Conservation (phyloP, 192 early-diverging fungal genomes). For the Spizellomyces sp. region DNA sequence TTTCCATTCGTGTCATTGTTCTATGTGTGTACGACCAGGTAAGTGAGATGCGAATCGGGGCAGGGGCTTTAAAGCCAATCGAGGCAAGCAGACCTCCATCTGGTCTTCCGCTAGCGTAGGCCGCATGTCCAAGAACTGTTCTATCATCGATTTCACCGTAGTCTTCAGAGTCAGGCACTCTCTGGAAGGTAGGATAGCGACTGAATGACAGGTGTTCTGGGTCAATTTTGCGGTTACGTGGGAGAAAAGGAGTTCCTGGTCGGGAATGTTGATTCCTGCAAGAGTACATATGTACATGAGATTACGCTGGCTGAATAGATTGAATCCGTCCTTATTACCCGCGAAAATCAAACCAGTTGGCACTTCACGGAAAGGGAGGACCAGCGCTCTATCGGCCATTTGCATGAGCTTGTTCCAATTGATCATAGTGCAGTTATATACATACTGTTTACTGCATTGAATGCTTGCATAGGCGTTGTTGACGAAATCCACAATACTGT, state of each 20-base stretch:
- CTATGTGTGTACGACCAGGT: too few relatives aligned
- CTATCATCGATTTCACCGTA: constrained; percentile 67
- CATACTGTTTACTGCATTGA: constrained; percentile 17
- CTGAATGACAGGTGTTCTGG: constrained; percentile 39
- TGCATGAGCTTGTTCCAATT: too few relatives aligned
- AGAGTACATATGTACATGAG: neutral
- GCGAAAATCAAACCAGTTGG: constrained; percentile 75
- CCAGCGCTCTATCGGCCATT: neutral
- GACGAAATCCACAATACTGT: constrained; percentile 65
- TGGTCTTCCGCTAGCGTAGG: neutral
- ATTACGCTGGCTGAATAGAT: neutral
- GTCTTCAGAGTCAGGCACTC: constrained; percentile 66
- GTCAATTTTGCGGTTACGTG: constrained; percentile 57
- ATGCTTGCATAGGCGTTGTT: constrained; percentile 47
- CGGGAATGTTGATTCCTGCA: constrained; percentile 70
- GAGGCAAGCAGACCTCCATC: too few relatives aligned
- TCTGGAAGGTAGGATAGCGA: constrained; percentile 69
- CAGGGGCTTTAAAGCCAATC: too few relatives aligned
- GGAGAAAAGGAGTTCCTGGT: constrained; percentile 72
- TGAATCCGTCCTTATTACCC: constrained; percentile 35
- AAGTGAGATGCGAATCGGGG: too few relatives aligned
- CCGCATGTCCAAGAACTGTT: constrained; percentile 59
- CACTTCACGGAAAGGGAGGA: constrained; percentile 61
- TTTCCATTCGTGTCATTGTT: too few relatives aligned
- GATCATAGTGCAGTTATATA: neutral